phyloP scores from a whole-genome alignment of 2,329 filamentous ascomycete genomes.

The Thelonectria discophora region DNA sequence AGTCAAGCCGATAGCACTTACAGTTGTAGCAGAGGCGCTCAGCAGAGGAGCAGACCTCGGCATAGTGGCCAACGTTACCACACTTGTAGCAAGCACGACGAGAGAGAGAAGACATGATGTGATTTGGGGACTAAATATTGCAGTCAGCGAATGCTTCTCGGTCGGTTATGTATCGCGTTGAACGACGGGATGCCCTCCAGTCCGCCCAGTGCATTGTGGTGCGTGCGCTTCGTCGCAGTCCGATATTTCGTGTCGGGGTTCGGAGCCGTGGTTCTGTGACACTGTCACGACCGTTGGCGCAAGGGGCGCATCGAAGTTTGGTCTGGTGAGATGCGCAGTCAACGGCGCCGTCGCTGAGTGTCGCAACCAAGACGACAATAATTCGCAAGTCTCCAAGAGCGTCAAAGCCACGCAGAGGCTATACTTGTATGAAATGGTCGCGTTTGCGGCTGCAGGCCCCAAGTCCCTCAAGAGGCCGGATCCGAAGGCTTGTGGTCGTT shows the following conservation, averaged over 20 bases:
- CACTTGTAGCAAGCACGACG: constrained; percentile 86
- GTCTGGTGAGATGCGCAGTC: neutral
- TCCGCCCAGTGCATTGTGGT: neutral
- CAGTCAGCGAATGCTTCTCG: constrained; percentile 23
- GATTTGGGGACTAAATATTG: constrained; percentile 28
- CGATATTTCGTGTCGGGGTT: neutral
- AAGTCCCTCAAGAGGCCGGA: neutral
- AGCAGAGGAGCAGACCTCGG: constrained; percentile 95
- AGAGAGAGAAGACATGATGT: constrained; percentile 79
- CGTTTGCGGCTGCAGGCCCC: neutral
- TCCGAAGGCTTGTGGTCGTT: neutral
- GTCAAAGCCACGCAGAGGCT: neutral
- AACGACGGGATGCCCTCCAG: neutral
- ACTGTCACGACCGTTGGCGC: neutral
- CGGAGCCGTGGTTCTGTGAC: neutral
- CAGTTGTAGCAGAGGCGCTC: constrained; percentile 99
- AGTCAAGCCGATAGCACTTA: constrained; percentile 56
- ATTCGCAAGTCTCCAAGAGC: neutral
- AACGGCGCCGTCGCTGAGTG: neutral
- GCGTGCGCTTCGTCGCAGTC: neutral
- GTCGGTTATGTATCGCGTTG: neutral
- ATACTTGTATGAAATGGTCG: neutral
- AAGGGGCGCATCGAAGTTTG: neutral
- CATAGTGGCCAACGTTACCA: constrained; percentile 82
- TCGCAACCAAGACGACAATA: neutral